These are phyloP conservation scores for Agroathelia rolfsii DNA, from an alignment of 1,284 basidiomycete species.

Conservation along the genomic window DNA sequence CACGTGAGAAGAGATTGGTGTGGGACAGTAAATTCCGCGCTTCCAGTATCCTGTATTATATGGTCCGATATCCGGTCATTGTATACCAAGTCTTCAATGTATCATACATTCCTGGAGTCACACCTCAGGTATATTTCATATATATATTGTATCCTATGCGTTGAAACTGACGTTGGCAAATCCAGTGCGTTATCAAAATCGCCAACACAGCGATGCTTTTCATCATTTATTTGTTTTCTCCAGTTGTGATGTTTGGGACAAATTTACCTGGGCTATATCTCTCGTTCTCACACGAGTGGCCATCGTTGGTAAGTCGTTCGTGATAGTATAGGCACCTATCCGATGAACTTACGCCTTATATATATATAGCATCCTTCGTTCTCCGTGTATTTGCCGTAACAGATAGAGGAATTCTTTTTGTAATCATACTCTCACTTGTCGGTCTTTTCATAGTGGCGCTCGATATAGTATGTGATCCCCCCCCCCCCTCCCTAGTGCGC, in stretches of 20 bases:
- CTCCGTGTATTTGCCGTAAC: constrained; percentile 3
- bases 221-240: not conserved
- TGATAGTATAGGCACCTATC: not conserved
- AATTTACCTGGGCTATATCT: constrained; percentile 3
- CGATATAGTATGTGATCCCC: constrained; percentile 1
- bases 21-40: too few relatives aligned
- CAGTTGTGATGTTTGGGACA: constrained; percentile 1
- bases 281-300: constrained; percentile 1
- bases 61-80: too few relatives aligned
- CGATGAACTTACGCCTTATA: not conserved
- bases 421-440: not conserved
- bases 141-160: too few relatives aligned
- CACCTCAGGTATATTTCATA: too few relatives aligned
- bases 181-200: too few relatives aligned
- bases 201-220: too few relatives aligned
- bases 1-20: too few relatives aligned
- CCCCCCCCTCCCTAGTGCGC: not conserved
- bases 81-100: too few relatives aligned
- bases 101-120: too few relatives aligned
- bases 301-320: constrained; percentile 1
- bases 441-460: not conserved
- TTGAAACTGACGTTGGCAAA: too few relatives aligned
- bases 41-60: too few relatives aligned
- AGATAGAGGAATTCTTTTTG: not conserved
- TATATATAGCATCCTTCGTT: constrained; percentile 1